Conservation (phyloP, 352 stramenopile species). For the Thalassiosira livingstoniorum region DNA sequence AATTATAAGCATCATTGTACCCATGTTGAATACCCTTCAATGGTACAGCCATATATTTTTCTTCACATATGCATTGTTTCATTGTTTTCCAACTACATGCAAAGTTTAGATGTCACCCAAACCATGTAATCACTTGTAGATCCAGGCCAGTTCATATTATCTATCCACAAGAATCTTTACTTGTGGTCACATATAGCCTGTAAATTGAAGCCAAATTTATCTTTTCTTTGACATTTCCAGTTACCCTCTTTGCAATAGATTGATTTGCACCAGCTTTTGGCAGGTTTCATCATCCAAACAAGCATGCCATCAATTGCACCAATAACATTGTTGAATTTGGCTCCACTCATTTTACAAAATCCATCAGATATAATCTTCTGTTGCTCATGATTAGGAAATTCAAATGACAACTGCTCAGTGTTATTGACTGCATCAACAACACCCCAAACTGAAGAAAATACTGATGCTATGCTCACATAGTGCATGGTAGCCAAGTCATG, state of each 20-base stretch:
- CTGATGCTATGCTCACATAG: not conserved
- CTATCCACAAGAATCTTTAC: conserved; percentile 3
- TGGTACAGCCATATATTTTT: conserved; percentile 24
- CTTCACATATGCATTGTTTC: conserved; percentile 31
- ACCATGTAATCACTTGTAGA: conserved; percentile 16
- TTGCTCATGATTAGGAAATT: not conserved
- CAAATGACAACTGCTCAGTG: not conserved
- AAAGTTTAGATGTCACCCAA: conserved; percentile 6
- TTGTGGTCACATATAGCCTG: conserved; percentile 30
- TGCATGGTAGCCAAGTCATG: not conserved
- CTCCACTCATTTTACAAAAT: conserved; percentile 4
- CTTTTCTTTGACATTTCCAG: conserved; percentile 33
- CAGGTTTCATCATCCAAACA: conserved; percentile 8
- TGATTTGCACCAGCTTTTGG: not conserved
- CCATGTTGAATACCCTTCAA: conserved; percentile 1
- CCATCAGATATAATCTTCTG: conserved; percentile 11
- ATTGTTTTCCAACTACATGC: conserved; percentile 11
- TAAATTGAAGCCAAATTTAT: conserved; percentile 46
- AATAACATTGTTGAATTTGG: conserved; percentile 21
- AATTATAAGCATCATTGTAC: conserved; percentile 34
- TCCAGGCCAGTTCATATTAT: conserved; percentile 5
- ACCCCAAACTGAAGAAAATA: not conserved
- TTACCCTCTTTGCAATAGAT: not conserved
- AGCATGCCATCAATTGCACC: conserved; percentile 28
- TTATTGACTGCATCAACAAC: conserved; percentile 10